Evolutionary conservation across 108 stramenopile species (phyloP).

Genomic region (Pseudonitzschia multistriata): DNA sequence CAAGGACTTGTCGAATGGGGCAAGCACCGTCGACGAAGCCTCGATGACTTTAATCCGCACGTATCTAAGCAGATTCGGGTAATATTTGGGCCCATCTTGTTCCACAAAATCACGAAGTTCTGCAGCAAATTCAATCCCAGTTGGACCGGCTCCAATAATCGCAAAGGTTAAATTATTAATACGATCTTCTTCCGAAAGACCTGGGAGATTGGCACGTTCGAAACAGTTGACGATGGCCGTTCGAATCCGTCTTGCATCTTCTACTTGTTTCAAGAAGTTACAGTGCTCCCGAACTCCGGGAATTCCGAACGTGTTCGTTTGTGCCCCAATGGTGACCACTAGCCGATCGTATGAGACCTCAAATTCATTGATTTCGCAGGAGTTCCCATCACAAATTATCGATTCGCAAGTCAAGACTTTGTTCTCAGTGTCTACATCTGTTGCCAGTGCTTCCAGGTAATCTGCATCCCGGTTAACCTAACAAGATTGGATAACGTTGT

Average conservation of each 20-base stretch:
- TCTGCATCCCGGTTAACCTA: conserved; percentile 76
- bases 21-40: conserved; percentile 80
- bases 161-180: conserved; percentile 80
- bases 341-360: conserved; percentile 80
- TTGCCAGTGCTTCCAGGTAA: conserved; percentile 89
- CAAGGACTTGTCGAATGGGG: conserved; percentile 87
- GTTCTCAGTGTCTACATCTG: conserved; percentile 60
- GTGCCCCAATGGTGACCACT: conserved; percentile 88
- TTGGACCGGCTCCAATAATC: conserved; percentile 94
- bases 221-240: conserved; percentile 91
- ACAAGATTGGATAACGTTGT: neutral
- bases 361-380: conserved; percentile 87
- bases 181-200: conserved; percentile 63
- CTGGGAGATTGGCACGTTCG: conserved; percentile 91
- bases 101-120: conserved; percentile 95
- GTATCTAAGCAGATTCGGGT: conserved; percentile 74
- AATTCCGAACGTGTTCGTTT: conserved; percentile 93
- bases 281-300: conserved; percentile 92
- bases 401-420: conserved; percentile 77
- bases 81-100: conserved; percentile 88
- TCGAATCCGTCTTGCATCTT: conserved; percentile 80
- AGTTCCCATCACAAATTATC: conserved; percentile 90
- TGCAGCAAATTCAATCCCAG: conserved; percentile 91
- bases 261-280: conserved; percentile 88
- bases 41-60: conserved; percentile 93